Percentiles rank a stretch among this genome's conserved stretches.
These are phyloP conservation scores for Nemania sp. DNA, from an alignment of 2,329 filamentous ascomycete species.

Conservation along the genomic window DNA sequence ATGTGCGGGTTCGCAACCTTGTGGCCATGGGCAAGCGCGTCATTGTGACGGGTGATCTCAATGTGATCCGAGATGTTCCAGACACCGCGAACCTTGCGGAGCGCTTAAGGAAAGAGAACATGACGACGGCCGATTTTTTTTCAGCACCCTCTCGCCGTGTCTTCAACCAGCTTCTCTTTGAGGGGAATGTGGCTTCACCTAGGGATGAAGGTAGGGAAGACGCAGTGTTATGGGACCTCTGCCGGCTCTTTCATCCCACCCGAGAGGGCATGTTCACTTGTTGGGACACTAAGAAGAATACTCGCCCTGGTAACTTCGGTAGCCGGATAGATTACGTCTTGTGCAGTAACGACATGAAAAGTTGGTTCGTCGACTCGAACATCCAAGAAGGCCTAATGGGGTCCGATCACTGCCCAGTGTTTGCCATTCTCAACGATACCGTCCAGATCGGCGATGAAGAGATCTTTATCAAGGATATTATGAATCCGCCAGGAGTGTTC, in stretches of 20 bases:
- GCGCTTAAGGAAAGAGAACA: conserved; percentile 74
- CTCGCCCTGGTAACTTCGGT: conserved; percentile 94
- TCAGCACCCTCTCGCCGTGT: conserved; percentile 78
- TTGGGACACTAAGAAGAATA: conserved; percentile 95
- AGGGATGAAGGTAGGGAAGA: conserved; percentile 76
- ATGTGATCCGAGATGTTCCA: conserved; percentile 76
- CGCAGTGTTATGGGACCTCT: conserved; percentile 85
- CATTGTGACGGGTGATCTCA: conserved; percentile 87
- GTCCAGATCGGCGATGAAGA: conserved; percentile 65
- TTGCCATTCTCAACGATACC: conserved; percentile 75
- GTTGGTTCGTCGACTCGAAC: conserved; percentile 83
- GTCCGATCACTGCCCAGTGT: conserved; percentile 97
- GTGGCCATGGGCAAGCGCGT: conserved; percentile 84
- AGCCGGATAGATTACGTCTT: conserved; percentile 94
- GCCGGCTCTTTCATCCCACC: conserved; percentile 82
- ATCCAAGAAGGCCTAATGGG: conserved; percentile 96
- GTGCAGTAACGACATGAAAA: conserved; percentile 80
- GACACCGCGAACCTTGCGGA: conserved; percentile 83
- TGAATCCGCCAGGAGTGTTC: conserved; percentile 83
- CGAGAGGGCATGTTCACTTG: conserved; percentile 94
- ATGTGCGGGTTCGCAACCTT: conserved; percentile 87
- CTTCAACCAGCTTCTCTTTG: conserved; percentile 86
- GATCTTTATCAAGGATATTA: conserved; percentile 73
- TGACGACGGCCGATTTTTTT: conserved; percentile 78
- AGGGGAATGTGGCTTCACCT: conserved; percentile 74